phyloP scores from a whole-genome alignment of 805 yeast species.

The Candida chilensis region DNA sequence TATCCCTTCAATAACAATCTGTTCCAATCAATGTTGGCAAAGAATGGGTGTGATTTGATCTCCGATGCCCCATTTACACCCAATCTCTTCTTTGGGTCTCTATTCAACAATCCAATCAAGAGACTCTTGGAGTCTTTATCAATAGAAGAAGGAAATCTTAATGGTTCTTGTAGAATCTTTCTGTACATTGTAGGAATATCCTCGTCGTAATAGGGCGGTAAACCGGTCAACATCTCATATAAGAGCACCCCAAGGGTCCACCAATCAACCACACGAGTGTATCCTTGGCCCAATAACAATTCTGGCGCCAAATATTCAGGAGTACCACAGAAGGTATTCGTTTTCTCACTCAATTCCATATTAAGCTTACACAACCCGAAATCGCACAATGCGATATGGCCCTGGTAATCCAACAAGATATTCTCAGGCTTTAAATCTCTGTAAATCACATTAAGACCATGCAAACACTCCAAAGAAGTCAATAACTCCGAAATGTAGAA shows the following conservation, averaged over 20 bases:
- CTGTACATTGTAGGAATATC: conserved; percentile 90
- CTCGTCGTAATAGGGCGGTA: conserved; percentile 96
- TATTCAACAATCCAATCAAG: conserved; percentile 61
- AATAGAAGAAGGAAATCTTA: conserved; percentile 81
- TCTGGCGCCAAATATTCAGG: conserved; percentile 98
- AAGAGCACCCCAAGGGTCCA: conserved; percentile 95
- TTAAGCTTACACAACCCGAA: conserved; percentile 94
- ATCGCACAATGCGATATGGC: conserved; percentile 96
- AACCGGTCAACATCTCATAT: conserved; percentile 93
- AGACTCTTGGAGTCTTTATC: conserved; percentile 82
- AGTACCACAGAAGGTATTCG: conserved; percentile 94
- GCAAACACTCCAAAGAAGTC: conserved; percentile 88
- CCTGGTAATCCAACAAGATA: conserved; percentile 88
- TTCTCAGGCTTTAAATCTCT: conserved; percentile 96
- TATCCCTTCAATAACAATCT: conserved; percentile 78
- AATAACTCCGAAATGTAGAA: conserved; percentile 92
- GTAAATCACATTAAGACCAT: conserved; percentile 85
- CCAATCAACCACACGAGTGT: conserved; percentile 95
- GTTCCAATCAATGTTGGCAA: conserved; percentile 84
- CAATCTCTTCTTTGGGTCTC: conserved; percentile 78
- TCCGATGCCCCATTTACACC: conserved; percentile 77
- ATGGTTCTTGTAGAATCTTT: conserved; percentile 83
- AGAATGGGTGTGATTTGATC: conserved; percentile 78
- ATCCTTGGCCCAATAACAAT: conserved; percentile 82
- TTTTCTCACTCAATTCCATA: conserved; percentile 84